Base-by-base conservation (phyloP, 768 basidiomycete species). In the Sporobolomyces phaffii region DNA sequence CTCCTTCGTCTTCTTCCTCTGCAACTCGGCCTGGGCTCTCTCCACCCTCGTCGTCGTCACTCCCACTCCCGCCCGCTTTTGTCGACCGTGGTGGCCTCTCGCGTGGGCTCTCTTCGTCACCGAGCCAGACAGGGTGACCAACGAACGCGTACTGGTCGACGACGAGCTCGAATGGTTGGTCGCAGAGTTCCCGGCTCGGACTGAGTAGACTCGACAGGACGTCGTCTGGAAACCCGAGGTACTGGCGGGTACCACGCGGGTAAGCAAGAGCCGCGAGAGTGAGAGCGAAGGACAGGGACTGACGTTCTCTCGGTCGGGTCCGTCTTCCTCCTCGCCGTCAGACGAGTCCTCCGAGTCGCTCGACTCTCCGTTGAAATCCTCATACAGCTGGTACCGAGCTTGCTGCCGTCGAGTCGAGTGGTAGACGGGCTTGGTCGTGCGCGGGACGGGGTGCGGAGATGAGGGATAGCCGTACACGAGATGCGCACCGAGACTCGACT, bases 141-240 rank as follows among this genome's bases (percentile, higher is more conserved):
- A 97, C 82, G 77, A 97, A 98, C 8, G 86, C 89, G 29, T 98
- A 81, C 73, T 92, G 87, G 75, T 98, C 92, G 29, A 96, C 87
- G 44, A 90, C 78, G 34, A 99, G 83, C 76, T 94, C 91, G 75
- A 96, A 97, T 74, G 90, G 90, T 77, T 91, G 89, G 77, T 99
- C 91, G 73, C 91, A 96, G 77, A 92, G 84, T 18, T 85, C 82
- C 34, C 81, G 79, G 49, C 85, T 76, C 1, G 94, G 92, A 65
- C 87, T 88, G 4, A 98, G 81, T 70, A 94, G 79, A 48, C 83
- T 83, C 29, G 90, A 89, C 34, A 98, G 81, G 74, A 91, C 89
- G 65, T 88, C 86, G 9, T 87, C 80, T 5, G 87, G 83, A 77
- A 89, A 93, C 4, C 87, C 88, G 52, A 98, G 83, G n/a, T 90